Percentiles rank a stretch among this genome's conserved stretches.
phyloP scores from a whole-genome alignment of 306 rosid genomes.

The Fagus crenata region DNA sequence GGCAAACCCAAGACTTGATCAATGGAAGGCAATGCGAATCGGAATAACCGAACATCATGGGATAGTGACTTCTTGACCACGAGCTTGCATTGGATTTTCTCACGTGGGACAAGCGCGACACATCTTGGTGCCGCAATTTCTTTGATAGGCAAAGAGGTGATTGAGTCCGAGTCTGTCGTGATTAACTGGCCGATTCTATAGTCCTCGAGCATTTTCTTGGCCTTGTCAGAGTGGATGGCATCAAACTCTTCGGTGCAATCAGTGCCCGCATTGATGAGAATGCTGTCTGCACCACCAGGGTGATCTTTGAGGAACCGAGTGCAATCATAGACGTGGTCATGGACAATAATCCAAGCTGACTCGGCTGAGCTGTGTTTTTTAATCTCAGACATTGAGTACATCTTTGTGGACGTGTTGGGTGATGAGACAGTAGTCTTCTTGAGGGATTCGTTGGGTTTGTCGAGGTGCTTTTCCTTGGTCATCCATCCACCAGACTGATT shows the following conservation, averaged over 20 bases:
- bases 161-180: slow-evolving; percentile 41
- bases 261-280: slow-evolving; percentile 80
- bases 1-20: slow-evolving; percentile 69
- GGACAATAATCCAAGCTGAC: slow-evolving; percentile 77
- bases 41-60: slow-evolving; percentile 61
- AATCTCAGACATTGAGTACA: slow-evolving; percentile 58
- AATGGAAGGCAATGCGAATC: slow-evolving; percentile 59
- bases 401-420: slow-evolving; percentile 51
- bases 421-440: slow-evolving; percentile 67
- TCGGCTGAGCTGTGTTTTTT: slow-evolving; percentile 47
- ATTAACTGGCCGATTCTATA: slow-evolving; percentile 64
- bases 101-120: slow-evolving; percentile 57
- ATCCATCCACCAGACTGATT: slow-evolving; percentile 92
- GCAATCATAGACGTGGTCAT: slow-evolving; percentile 73
- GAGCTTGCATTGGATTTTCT: slow-evolving; percentile 67
- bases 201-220: slow-evolving; percentile 66
- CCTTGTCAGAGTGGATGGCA: slow-evolving; percentile 86
- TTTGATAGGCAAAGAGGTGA: slow-evolving; percentile 45
- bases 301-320: slow-evolving; percentile 73
- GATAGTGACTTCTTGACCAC: slow-evolving; percentile 50
- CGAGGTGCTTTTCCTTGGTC: slow-evolving; percentile 54
- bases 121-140: slow-evolving; percentile 24
- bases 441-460: slow-evolving; percentile 30
- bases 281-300: slow-evolving; percentile 89
- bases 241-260: slow-evolving; percentile 92